These are phyloP conservation scores for Bolboschoenoplectus hybrid DNA, from an alignment of 202 grass and related monocot species.

Conservation along the genomic window DNA sequence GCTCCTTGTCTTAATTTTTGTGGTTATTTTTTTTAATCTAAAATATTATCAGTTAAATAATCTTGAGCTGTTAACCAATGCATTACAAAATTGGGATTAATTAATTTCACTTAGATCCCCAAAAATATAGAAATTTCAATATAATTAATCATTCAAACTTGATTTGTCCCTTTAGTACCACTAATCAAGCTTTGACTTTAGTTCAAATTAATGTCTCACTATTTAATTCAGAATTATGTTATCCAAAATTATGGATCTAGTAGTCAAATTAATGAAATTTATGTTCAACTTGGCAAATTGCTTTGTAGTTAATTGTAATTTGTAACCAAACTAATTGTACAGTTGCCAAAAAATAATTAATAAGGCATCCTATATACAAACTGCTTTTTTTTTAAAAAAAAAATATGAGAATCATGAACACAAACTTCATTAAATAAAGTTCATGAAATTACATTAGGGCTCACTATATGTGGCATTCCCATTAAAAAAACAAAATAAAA, in stretches of 20 bases:
- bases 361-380: too few relatives aligned
- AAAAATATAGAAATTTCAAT: background rate
- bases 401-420: too few relatives aligned
- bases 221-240: background rate
- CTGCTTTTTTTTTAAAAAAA: too few relatives aligned
- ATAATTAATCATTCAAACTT: background rate
- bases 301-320: background rate
- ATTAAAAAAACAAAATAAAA: too few relatives aligned
- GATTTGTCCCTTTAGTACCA: background rate
- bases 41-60: background rate
- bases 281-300: conserved; percentile 6
- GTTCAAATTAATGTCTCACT: background rate
- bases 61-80: background rate
- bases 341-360: too few relatives aligned
- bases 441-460: too few relatives aligned
- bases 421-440: too few relatives aligned
- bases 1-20: background rate
- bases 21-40: too few relatives aligned
- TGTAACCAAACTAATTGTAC: background rate
- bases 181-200: background rate
- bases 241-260: background rate
- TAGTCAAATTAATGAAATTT: background rate
- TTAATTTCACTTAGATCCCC: background rate
- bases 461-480: too few relatives aligned
- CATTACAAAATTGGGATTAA: too few relatives aligned